Evolutionary conservation across 805 yeast species (phyloP).

Genomic region (Cyberlindnera lachancei): DNA sequence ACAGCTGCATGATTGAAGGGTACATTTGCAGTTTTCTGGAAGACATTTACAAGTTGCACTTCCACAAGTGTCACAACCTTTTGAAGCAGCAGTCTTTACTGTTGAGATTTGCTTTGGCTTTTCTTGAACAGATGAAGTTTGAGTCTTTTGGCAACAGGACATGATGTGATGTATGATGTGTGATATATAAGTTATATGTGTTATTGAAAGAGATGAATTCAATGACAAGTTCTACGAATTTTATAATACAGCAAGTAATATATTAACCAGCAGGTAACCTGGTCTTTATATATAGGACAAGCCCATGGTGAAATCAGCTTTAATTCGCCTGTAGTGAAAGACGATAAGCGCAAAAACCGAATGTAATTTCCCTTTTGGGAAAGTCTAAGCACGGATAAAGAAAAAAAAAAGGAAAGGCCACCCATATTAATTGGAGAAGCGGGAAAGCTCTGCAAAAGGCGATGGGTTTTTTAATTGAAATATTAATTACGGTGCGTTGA

Average conservation of each 20-base stretch:
- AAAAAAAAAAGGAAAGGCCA: not conserved
- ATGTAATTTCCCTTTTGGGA: conserved; percentile 10
- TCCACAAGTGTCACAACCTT: conserved; percentile 19
- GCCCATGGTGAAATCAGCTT: too few species aligned
- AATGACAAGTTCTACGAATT: too few species aligned
- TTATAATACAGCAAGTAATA: too few species aligned
- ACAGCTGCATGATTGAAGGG: conserved; percentile 18
- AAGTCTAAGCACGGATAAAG: conserved; percentile 8
- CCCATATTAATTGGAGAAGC: too few species aligned
- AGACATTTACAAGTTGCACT: conserved; percentile 22
- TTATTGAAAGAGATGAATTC: too few species aligned
- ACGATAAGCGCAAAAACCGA: conserved; percentile 7
- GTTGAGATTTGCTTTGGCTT: conserved; percentile 14
- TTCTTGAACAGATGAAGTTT: not conserved
- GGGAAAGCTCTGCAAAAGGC: too few species aligned
- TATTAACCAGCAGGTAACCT: too few species aligned
- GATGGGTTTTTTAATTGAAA: too few species aligned
- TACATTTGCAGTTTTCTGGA: conserved; percentile 20
- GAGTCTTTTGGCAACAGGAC: conserved; percentile 19
- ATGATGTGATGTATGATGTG: not conserved
- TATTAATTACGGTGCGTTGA: too few species aligned
- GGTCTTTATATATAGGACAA: too few species aligned
- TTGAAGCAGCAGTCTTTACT: conserved; percentile 19
- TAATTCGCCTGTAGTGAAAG: too few species aligned
- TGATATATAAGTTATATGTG: too few species aligned